These are phyloP conservation scores for Chlamydomonas sp. DNA, from an alignment of 139 green algal species.

Conservation along the genomic window DNA sequence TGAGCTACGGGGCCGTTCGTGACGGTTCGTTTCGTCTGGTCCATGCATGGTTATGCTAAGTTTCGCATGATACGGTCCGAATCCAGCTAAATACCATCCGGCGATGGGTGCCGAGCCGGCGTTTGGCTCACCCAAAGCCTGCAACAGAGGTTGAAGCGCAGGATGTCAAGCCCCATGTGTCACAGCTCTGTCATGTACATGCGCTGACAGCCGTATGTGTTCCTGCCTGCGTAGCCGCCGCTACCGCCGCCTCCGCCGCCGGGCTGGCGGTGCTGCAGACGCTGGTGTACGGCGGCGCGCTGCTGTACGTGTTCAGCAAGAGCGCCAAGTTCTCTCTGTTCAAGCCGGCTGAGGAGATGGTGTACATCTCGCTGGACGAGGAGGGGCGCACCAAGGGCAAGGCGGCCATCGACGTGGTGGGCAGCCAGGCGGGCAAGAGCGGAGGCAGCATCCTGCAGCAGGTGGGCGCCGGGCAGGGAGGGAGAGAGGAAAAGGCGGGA, in stretches of 20 bases:
- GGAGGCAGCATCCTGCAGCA: slow-evolving; percentile 65
- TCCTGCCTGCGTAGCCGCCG: neutral
- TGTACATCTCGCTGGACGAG: slow-evolving; percentile 77
- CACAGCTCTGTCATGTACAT: no score
- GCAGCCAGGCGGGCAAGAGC: slow-evolving; percentile 46
- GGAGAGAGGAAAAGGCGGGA: neutral
- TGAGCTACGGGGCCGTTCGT: no score
- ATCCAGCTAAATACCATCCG: no score
- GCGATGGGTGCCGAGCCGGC: neutral
- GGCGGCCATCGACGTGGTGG: slow-evolving; percentile 84
- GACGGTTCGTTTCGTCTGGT: no score
- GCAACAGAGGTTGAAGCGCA: no score
- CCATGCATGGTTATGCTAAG: no score
- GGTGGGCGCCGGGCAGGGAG: neutral
- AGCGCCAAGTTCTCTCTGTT: slow-evolving; percentile 94
- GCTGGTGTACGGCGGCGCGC: slow-evolving; percentile 73
- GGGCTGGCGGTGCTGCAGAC: slow-evolving; percentile 49
- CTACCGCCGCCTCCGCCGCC: neutral
- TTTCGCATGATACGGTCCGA: no score
- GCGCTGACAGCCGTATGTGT: no score
- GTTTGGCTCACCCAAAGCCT: no score
- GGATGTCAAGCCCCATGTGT: no score
- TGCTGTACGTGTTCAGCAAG: slow-evolving; percentile 86
- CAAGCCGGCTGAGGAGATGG: slow-evolving; percentile 97
- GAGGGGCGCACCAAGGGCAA: slow-evolving; percentile 89